Evolutionary conservation across 495 filamentous ascomycete species (phyloP).

Genomic region (Letharia columbiana): DNA sequence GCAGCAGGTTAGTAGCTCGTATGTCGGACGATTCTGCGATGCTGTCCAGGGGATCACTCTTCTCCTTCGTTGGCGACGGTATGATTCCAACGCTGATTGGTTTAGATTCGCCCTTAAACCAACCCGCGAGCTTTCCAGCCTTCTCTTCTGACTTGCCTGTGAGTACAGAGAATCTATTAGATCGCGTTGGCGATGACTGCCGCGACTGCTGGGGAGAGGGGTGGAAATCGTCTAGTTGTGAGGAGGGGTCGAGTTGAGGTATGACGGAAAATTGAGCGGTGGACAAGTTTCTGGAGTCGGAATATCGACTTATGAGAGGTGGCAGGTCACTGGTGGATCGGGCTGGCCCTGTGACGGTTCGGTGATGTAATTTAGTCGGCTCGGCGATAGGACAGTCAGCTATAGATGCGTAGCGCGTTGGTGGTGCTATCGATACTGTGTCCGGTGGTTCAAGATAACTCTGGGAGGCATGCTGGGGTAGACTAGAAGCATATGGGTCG

Average conservation of each 20-base stretch:
- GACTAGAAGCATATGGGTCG: not conserved
- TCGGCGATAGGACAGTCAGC: not conserved
- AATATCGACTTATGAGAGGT: conserved; percentile 2
- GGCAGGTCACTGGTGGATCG: conserved; percentile 7
- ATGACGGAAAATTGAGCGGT: not conserved
- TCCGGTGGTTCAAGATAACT: not conserved
- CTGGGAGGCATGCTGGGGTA: conserved; percentile 1
- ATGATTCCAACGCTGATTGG: conserved; percentile 37
- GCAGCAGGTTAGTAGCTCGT: conserved; percentile 19
- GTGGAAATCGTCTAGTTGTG: not conserved
- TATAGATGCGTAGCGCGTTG: not conserved
- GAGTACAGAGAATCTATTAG: conserved; percentile 4
- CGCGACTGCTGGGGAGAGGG: not conserved
- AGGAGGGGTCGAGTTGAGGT: not conserved
- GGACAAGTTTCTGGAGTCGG: not conserved
- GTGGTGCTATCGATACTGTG: not conserved
- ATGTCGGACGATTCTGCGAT: conserved; percentile 22
- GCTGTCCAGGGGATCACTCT: conserved; percentile 17
- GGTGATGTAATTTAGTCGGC: conserved; percentile 7
- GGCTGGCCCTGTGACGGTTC: not conserved
- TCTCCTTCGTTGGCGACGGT: conserved; percentile 27
- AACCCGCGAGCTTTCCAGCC: conserved; percentile 35
- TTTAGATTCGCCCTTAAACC: conserved; percentile 47
- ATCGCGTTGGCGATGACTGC: conserved; percentile 6
- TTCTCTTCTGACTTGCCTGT: conserved; percentile 5